A percentile compares a stretch with the other conserved stretches of the same genome.
These are phyloP conservation scores for Pittosporum tobira DNA, from an alignment of 129 eudicot species.

Conservation along the genomic window DNA sequence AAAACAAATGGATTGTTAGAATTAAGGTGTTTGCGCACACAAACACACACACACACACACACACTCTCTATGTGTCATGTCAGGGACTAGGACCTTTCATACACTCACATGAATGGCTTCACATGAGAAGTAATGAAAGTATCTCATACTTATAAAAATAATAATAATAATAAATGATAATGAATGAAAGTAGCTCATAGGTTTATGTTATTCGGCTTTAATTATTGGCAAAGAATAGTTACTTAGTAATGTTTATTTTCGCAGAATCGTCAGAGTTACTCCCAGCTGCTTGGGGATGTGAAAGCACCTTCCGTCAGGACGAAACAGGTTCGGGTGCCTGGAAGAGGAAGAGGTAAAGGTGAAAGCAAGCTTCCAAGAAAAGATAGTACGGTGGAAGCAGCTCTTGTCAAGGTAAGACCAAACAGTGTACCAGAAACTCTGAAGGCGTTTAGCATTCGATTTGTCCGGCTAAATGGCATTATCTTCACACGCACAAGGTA, in stretches of 20 bases:
- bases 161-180: too few species aligned
- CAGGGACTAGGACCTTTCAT: too few species aligned
- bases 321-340: constrained; percentile 34
- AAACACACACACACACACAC: too few species aligned
- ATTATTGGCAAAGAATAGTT: neutral
- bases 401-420: constrained; percentile 32
- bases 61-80: too few species aligned
- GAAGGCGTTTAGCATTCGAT: constrained; percentile 50
- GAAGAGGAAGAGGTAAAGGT: constrained; percentile 65
- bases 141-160: too few species aligned
- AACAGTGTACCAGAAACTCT: constrained; percentile 30
- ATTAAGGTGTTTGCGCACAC: too few species aligned
- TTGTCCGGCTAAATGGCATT: constrained; percentile 74
- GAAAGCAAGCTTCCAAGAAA: constrained; percentile 39
- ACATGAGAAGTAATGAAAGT: too few species aligned
- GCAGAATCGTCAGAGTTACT: constrained; percentile 81
- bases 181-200: too few species aligned
- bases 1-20: too few species aligned
- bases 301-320: constrained; percentile 45
- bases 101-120: too few species aligned
- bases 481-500: constrained; percentile 95
- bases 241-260: neutral
- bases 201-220: too few species aligned
- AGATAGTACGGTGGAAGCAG: constrained; percentile 38
- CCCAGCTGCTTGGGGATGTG: constrained; percentile 53